phyloP scores from a whole-genome alignment of 2,329 filamentous ascomycete species.

The Exophiala lecanii-corni region DNA sequence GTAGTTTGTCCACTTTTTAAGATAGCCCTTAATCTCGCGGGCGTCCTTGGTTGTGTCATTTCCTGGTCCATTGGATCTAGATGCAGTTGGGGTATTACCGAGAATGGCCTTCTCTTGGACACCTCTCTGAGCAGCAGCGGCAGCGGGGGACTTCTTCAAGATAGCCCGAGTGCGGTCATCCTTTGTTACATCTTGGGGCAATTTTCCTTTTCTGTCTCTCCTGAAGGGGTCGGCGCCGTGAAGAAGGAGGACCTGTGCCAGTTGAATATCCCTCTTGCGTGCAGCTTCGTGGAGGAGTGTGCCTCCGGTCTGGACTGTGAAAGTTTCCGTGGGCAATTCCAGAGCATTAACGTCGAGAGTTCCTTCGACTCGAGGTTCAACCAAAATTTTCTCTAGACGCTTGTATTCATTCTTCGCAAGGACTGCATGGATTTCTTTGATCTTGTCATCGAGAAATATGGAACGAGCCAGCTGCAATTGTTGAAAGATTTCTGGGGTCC shows the following conservation, averaged over 20 bases:
- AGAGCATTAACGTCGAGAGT: constrained; percentile 88
- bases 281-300: constrained; percentile 92
- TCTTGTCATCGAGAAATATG: constrained; percentile 80
- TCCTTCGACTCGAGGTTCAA: constrained; percentile 79
- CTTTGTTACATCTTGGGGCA: constrained; percentile 93
- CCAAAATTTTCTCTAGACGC: constrained; percentile 70
- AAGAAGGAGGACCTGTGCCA: constrained; percentile 85
- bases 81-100: constrained; percentile 57
- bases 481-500: constrained; percentile 93
- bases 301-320: constrained; percentile 76
- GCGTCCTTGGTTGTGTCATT: constrained; percentile 69
- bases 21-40: constrained; percentile 94
- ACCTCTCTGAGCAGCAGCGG: constrained; percentile 85
- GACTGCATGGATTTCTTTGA: constrained; percentile 76
- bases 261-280: constrained; percentile 74
- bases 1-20: constrained; percentile 99
- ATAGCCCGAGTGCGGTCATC: constrained; percentile 86
- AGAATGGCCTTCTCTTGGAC: constrained; percentile 97
- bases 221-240: constrained; percentile 96
- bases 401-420: constrained; percentile 71
- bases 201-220: constrained; percentile 87
- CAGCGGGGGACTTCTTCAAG: constrained; percentile 89
- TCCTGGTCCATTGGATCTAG: constrained; percentile 38
- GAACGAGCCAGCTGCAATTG: constrained; percentile 86
- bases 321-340: constrained; percentile 77